Conservation (phyloP, 495 filamentous ascomycete species). For the Collariella sp. region DNA sequence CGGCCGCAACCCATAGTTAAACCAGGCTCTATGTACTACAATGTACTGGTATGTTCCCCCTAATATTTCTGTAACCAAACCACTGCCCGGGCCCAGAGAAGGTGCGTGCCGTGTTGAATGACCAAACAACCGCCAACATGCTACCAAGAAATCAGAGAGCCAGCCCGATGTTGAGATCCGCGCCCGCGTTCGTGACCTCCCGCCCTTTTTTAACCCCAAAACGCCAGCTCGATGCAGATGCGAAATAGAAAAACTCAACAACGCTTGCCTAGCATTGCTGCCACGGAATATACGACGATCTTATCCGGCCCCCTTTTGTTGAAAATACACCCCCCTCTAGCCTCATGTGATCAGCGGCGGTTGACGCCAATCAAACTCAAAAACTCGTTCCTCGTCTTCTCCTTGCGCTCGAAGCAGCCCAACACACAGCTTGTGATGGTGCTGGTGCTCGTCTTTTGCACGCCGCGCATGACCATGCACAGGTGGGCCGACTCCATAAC, state of each 20-base stretch:
- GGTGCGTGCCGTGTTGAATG: constrained; percentile 19
- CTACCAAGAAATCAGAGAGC: constrained; percentile 9
- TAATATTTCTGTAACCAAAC: background rate
- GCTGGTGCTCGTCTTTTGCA: constrained; percentile 76
- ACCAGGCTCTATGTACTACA: background rate
- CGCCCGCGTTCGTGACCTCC: constrained; percentile 5
- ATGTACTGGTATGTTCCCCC: background rate
- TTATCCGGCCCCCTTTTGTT: constrained; percentile 9
- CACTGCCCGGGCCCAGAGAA: background rate
- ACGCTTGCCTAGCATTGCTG: constrained; percentile 9
- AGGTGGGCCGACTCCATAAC: constrained; percentile 96
- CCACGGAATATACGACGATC: background rate
- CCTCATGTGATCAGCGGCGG: constrained; percentile 12
- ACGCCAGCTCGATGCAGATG: constrained; percentile 20
- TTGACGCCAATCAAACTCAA: constrained; percentile 65
- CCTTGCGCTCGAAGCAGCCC: constrained; percentile 83
- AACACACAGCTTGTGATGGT: constrained; percentile 96
- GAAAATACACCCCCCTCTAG: constrained; percentile 1
- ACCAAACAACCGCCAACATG: background rate
- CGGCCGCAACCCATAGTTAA: constrained; percentile 3
- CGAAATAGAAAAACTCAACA: background rate
- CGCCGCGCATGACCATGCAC: constrained; percentile 97
- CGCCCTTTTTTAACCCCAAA: constrained; percentile 1
- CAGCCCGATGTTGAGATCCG: constrained; percentile 28
- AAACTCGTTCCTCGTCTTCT: constrained; percentile 92